These are phyloP conservation scores for Penicillium sp. DNA, from an alignment of 2,329 filamentous ascomycete species.

Conservation along the genomic window DNA sequence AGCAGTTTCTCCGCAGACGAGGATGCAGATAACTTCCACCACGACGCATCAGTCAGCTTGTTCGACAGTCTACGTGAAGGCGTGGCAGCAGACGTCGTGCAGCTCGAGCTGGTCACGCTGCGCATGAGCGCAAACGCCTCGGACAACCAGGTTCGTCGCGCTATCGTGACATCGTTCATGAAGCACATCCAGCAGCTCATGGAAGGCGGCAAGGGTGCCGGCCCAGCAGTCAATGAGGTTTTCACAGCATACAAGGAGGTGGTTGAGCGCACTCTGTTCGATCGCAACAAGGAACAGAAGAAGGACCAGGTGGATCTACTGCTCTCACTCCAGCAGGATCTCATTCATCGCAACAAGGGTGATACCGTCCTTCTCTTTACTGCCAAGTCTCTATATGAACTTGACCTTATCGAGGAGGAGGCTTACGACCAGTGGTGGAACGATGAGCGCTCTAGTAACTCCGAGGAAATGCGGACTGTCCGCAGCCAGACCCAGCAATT, in stretches of 20 bases:
- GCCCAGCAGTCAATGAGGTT: conserved; percentile 64
- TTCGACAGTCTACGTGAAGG: conserved; percentile 77
- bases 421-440: conserved; percentile 88
- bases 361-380: conserved; percentile 71
- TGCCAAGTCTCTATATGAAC: conserved; percentile 79
- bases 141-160: conserved; percentile 81
- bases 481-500: conserved; percentile 73
- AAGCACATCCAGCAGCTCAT: conserved; percentile 74
- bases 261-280: conserved; percentile 60
- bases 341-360: conserved; percentile 64
- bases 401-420: conserved; percentile 85
- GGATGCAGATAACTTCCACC: conserved; percentile 69
- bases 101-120: conserved; percentile 91
- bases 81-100: conserved; percentile 75
- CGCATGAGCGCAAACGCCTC: conserved; percentile 88
- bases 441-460: conserved; percentile 66
- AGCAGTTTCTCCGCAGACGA: conserved; percentile 68
- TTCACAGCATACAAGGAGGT: conserved; percentile 65
- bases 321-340: conserved; percentile 76
- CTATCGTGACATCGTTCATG: conserved; percentile 81
- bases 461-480: conserved; percentile 67
- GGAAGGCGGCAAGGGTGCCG: conserved; percentile 56
- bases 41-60: conserved; percentile 83
- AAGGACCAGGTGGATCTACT: conserved; percentile 82
- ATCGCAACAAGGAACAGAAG: conserved; percentile 53